Percentiles rank a stretch among this genome's conserved stretches.
Evolutionary conservation across 108 stramenopile species (phyloP).

Genomic region (Cyclotella cryptica): DNA sequence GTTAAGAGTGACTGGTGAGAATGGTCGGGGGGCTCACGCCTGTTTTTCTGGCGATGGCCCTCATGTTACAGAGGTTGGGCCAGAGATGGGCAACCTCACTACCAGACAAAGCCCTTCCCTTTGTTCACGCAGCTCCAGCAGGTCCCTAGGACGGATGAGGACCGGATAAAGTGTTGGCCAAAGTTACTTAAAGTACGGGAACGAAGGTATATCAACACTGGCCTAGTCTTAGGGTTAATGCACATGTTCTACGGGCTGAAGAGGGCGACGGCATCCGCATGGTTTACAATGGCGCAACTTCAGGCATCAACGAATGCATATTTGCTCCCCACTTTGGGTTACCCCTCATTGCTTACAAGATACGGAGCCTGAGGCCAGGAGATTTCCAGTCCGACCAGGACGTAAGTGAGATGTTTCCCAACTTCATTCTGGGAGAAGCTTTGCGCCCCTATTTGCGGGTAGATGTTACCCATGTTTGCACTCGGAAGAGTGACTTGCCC

Average conservation of each 20-base stretch:
- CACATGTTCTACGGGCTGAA: background rate
- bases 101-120: background rate
- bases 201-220: constrained; percentile 10
- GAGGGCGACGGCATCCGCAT: constrained; percentile 26
- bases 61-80: background rate
- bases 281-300: too few species aligned
- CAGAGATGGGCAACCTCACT: too few species aligned
- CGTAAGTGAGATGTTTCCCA: too few species aligned
- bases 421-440: too few species aligned
- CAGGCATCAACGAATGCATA: constrained; percentile 50
- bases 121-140: background rate
- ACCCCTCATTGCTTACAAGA: constrained; percentile 16
- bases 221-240: too few species aligned
- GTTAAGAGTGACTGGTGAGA: constrained; percentile 40
- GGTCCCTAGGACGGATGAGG: too few species aligned
- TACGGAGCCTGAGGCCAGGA: constrained; percentile 14
- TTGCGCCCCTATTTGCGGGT: too few species aligned
- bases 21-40: constrained; percentile 46
- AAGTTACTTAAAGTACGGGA: constrained; percentile 28
- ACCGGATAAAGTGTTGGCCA: background rate
- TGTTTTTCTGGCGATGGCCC: constrained; percentile 57
- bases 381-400: constrained; percentile 49
- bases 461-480: constrained; percentile 28
- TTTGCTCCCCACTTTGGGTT: constrained; percentile 55
- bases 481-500: background rate